Percentiles rank a stretch among this genome's conserved stretches.
Conservation (phyloP, 371 early-diverging fungal genomes). For the Massospora cicadina region DNA sequence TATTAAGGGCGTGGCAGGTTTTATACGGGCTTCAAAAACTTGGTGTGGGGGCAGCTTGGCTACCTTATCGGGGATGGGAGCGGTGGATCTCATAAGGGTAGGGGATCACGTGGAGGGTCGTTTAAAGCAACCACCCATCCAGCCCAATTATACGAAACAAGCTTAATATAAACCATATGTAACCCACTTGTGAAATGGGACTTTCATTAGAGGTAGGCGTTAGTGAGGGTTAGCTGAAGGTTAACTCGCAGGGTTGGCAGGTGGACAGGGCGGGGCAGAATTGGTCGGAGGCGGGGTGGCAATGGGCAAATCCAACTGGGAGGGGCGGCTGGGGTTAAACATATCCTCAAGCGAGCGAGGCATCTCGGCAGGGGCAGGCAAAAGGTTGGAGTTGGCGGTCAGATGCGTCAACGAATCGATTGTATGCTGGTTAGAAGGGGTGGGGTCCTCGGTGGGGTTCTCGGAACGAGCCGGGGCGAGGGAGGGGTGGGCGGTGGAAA, state of each 20-base stretch:
- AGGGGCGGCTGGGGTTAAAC: background rate
- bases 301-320: background rate
- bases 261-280: background rate
- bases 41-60: too few species aligned
- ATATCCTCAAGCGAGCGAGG: slow-evolving; percentile 4
- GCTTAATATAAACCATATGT: too few species aligned
- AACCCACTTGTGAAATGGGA: too few species aligned
- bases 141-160: too few species aligned
- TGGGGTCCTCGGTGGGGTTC: background rate
- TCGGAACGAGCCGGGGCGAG: background rate
- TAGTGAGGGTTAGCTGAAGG: too few species aligned
- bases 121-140: too few species aligned
- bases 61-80: too few species aligned
- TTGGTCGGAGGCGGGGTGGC: background rate
- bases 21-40: too few species aligned
- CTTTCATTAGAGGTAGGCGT: too few species aligned
- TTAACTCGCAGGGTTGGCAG: background rate
- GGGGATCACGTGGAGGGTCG: too few species aligned
- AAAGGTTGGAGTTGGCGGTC: background rate
- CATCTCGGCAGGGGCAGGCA: slow-evolving; percentile 5
- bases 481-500: background rate
- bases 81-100: too few species aligned
- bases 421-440: background rate
- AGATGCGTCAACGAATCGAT: background rate
- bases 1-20: too few species aligned